Conservation (phyloP, 164 flowering plant species). For the Chimonanthus praecox region DNA sequence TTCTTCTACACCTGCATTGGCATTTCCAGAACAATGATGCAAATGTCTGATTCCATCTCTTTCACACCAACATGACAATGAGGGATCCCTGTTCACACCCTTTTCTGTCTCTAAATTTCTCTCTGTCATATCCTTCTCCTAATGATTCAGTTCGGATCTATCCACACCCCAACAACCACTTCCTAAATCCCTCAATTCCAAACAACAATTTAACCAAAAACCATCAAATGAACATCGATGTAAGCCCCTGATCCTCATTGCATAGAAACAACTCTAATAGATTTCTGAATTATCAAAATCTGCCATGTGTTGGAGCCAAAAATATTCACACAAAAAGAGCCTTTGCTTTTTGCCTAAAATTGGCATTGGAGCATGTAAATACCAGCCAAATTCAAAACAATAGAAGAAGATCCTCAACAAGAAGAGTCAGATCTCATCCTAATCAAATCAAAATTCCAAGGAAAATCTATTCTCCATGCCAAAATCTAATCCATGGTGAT, state of each 20-base stretch:
- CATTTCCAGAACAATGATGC: slow-evolving; percentile 14
- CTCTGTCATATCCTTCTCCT: slow-evolving; percentile 46
- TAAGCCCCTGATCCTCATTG: slow-evolving; percentile 1
- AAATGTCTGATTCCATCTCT: slow-evolving; percentile 31
- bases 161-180: slow-evolving; percentile 4
- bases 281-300: slow-evolving; percentile 1
- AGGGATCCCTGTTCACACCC: slow-evolving; percentile 39
- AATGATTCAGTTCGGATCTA: slow-evolving; percentile 2
- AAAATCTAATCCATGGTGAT: not conserved
- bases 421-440: not conserved
- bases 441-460: too few species aligned
- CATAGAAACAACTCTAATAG: slow-evolving; percentile 1
- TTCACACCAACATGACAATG: slow-evolving; percentile 57
- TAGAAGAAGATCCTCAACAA: not conserved
- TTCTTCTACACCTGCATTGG: slow-evolving; percentile 27
- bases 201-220: not conserved
- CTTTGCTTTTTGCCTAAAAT: too few species aligned
- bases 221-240: not conserved
- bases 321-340: too few species aligned
- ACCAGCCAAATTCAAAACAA: not conserved
- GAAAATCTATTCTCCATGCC: not conserved
- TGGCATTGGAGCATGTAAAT: not conserved
- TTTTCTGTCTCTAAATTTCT: slow-evolving; percentile 23
- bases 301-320: not conserved
- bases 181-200: slow-evolving; percentile 7